These are phyloP conservation scores for Hypericum perforatum DNA, from an alignment of 345 rosid genomes.

Conservation along the genomic window DNA sequence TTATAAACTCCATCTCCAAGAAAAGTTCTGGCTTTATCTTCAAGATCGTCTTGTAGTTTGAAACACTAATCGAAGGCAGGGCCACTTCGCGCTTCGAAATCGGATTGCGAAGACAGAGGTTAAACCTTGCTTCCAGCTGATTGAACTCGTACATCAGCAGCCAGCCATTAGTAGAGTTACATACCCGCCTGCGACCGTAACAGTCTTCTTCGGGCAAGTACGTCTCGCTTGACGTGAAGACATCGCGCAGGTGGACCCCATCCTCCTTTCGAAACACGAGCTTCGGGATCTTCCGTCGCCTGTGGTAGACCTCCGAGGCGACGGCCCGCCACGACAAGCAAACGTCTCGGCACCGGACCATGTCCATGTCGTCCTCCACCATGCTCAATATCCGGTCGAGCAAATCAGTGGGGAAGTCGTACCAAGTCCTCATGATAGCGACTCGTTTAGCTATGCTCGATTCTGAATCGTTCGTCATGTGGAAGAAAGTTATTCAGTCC, in stretches of 20 bases:
- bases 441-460: no score
- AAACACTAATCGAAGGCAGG: not conserved
- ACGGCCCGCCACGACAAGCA: slow-evolving; percentile 5
- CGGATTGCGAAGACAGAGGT: not conserved
- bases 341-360: not conserved
- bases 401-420: not conserved
- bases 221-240: not conserved
- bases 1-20: no score
- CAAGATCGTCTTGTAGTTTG: not conserved
- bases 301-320: not conserved
- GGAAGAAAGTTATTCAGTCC: no score
- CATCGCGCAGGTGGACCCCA: not conserved
- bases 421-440: not conserved
- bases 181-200: no score
- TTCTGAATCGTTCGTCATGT: no score
- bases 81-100: slow-evolving; percentile 1
- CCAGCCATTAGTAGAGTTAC: no score
- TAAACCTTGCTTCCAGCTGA: no score
- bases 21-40: not conserved
- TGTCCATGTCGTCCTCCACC: not conserved
- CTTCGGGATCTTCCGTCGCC: not conserved
- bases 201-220: not conserved
- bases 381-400: not conserved
- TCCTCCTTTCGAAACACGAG: no score
- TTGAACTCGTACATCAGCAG: no score